phyloP scores from a whole-genome alignment of 2,329 filamentous ascomycete species.

The Rasamsonia emersonii region DNA sequence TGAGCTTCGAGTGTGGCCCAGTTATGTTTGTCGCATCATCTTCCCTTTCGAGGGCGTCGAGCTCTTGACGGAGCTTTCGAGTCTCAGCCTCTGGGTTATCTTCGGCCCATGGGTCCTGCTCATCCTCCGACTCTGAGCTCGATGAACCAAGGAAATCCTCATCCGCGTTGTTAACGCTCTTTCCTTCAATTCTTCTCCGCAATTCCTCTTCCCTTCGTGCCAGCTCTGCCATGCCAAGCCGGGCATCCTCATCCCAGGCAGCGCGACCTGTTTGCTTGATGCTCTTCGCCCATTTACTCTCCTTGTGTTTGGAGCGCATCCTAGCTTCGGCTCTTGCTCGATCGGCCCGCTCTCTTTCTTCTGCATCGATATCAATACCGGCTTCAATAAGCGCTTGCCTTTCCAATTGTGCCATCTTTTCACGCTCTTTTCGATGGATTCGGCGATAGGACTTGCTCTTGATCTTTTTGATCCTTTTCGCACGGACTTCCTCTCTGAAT shows the following conservation, averaged over 20 bases:
- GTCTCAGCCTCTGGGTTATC: constrained; percentile 26
- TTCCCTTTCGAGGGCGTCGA: constrained; percentile 42
- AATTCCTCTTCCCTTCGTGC: constrained; percentile 75
- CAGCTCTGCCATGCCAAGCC: constrained; percentile 69
- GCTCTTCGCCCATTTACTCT: constrained; percentile 88
- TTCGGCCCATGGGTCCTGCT: constrained; percentile 49
- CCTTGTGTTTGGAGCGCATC: constrained; percentile 75
- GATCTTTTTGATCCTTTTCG: constrained; percentile 96
- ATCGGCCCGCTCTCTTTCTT: constrained; percentile 59
- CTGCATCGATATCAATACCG: constrained; percentile 53
- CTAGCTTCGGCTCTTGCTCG: constrained; percentile 72
- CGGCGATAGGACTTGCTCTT: constrained; percentile 94
- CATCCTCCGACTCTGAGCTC: constrained; percentile 55
- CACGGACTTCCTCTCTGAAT: constrained; percentile 78
- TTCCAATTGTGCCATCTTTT: constrained; percentile 50
- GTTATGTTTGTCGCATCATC: constrained; percentile 30
- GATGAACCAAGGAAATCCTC: constrained; percentile 43
- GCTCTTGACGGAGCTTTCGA: constrained; percentile 30
- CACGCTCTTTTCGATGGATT: constrained; percentile 73
- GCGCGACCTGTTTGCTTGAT: constrained; percentile 69
- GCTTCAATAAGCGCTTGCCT: constrained; percentile 50
- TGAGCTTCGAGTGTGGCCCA: constrained; percentile 56
- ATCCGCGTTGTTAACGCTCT: constrained; percentile 53
- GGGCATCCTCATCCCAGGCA: constrained; percentile 82
- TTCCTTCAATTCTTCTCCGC: constrained; percentile 68